These are phyloP conservation scores for Pleoardoris graminearum DNA, from an alignment of 2,329 filamentous ascomycete genomes.

Conservation along the genomic window DNA sequence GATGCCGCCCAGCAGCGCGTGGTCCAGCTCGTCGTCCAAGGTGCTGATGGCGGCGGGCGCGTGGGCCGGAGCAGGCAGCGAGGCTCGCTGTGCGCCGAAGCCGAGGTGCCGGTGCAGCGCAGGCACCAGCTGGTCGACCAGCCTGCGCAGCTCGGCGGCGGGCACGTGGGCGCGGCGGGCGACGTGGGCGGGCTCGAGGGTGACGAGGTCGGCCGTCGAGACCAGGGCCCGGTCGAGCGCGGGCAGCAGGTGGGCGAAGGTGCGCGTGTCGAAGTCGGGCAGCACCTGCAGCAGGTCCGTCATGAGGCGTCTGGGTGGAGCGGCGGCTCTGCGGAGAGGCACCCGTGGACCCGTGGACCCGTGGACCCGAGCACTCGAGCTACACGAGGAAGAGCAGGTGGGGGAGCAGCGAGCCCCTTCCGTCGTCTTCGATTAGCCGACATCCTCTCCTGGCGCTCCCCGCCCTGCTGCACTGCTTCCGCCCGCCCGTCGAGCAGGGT, in stretches of 20 bases:
- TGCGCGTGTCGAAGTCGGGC: constrained; percentile 73
- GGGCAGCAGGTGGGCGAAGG: constrained; percentile 74
- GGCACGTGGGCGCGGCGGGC: constrained; percentile 84
- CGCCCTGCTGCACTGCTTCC: constrained; percentile 38
- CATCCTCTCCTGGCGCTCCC: constrained; percentile 19
- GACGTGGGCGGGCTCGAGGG: constrained; percentile 78
- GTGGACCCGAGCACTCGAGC: no score
- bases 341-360: no score
- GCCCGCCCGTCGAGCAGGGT: constrained; percentile 42
- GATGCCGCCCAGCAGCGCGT: constrained; percentile 74
- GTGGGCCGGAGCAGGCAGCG: constrained; percentile 19
- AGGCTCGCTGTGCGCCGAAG: constrained; percentile 39
- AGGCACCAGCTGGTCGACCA: constrained; percentile 68
- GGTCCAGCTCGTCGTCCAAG: constrained; percentile 74
- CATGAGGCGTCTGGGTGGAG: constrained; percentile 55
- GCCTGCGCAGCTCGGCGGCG: constrained; percentile 74
- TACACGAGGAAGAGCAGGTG: no score
- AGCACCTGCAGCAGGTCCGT: constrained; percentile 83
- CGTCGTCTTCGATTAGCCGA: constrained; percentile 44
- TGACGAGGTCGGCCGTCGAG: constrained; percentile 81
- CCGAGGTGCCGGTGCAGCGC: constrained; percentile 68
- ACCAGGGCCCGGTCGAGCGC: constrained; percentile 77
- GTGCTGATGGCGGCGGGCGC: constrained; percentile 66
- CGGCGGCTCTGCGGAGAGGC: constrained; percentile 40
- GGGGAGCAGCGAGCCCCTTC: no score